These are phyloP conservation scores for Ehretia macrophylla DNA, from an alignment of 257 asterid species.

Conservation along the genomic window DNA sequence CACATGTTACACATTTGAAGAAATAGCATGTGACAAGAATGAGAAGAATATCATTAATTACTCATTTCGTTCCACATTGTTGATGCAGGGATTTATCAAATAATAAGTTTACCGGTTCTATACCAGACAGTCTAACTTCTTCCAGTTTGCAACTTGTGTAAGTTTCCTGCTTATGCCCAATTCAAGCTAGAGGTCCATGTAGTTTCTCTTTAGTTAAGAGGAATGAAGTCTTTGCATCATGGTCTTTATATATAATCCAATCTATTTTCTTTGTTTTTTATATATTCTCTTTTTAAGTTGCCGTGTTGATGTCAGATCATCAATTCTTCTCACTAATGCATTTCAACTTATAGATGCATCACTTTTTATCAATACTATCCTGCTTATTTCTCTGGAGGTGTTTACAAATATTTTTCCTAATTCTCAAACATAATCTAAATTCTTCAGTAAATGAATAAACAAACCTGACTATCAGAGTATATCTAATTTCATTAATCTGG, in stretches of 20 bases:
- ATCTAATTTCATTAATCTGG: no score
- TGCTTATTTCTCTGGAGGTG: no score
- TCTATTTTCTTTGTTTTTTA: background rate
- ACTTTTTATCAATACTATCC: no score
- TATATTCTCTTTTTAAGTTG: no score
- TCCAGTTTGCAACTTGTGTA: constrained; percentile 81
- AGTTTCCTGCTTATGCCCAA: constrained; percentile 24
- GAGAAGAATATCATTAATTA: background rate
- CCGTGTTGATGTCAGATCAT: no score
- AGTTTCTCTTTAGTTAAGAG: background rate
- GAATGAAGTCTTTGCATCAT: background rate
- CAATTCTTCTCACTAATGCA: no score
- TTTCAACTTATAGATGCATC: no score
- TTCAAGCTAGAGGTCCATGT: background rate
- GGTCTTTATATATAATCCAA: background rate
- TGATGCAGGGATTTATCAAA: constrained; percentile 80
- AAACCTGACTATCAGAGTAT: no score
- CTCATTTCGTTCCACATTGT: constrained; percentile 2
- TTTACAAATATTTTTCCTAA: no score
- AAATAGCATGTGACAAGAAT: background rate
- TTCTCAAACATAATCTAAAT: no score
- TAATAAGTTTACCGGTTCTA: constrained; percentile 64
- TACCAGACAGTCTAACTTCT: constrained; percentile 77
- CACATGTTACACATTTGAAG: no score
- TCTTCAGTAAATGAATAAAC: no score